phyloP scores from a whole-genome alignment of 106 monocot species.

The Platanthera guangdongensis region DNA sequence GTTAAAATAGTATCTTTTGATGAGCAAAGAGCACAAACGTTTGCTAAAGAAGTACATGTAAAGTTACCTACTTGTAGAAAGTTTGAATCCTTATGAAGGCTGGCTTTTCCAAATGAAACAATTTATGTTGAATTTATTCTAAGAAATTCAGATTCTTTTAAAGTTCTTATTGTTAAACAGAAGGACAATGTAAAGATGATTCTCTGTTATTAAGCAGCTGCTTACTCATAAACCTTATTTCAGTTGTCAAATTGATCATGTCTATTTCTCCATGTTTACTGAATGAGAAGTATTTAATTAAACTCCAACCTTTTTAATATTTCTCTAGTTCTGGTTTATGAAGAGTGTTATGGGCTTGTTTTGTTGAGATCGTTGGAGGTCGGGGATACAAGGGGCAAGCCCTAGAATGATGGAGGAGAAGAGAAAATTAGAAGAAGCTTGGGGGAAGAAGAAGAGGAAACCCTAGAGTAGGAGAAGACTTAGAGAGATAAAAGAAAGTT shows the following conservation, averaged over 20 bases:
- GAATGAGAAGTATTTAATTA: background rate
- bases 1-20: background rate
- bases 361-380: no score
- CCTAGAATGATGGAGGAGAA: no score
- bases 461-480: no score
- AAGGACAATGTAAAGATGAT: background rate
- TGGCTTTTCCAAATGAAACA: background rate
- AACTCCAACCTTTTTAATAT: background rate
- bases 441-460: no score
- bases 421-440: no score
- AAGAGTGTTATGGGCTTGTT: no score
- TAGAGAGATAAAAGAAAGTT: no score
- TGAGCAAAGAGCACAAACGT: background rate
- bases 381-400: no score
- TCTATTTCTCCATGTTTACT: background rate
- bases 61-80: background rate
- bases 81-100: background rate
- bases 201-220: background rate
- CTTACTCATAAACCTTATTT: background rate
- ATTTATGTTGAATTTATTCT: background rate
- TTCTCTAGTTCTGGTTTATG: background rate
- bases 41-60: background rate
- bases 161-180: background rate
- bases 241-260: background rate
- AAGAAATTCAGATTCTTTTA: background rate